Base-by-base conservation (phyloP, 2,329 filamentous ascomycete genomes). In the Penicillium sp. region DNA sequence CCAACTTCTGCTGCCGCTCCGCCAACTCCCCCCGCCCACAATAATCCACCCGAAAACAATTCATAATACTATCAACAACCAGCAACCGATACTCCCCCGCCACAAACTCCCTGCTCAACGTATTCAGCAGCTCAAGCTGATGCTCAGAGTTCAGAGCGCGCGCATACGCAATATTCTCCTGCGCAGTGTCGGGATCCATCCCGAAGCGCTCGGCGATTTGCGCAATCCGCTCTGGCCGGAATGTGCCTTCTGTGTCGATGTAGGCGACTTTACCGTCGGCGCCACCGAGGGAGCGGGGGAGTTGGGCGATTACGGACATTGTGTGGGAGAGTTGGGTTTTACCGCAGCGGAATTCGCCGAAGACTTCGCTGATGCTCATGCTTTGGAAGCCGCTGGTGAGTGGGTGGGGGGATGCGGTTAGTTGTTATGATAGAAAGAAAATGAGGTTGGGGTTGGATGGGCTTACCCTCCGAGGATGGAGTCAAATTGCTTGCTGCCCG, bases 291-390 rank as follows among this genome's bases (percentile, higher is more conserved):
- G 87, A 84, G 69, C 81, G 71, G 2, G 75, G 73, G 18, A 82
- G 74, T 66, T 84, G 85, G 35, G 86, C 84, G 54, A 87, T 81
- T 37, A 89, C 87, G 43, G 85, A 85, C 81, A 89, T 85, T 5
- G 87, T 90, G 70, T 89, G 87, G 4, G 84, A 86, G 31, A 90
- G 77, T 70, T 90, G 87, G 18, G 87, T 89, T 75, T 90, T 90
- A 59, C 87, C 87, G 70, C 87, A 89, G 51, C 76, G 74, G 60
- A 77, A 77, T 61, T 78, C 75, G 22, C 74, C 75, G 57, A 76
- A 77, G 46, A 78, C 75, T 63, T 78, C 87, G 64, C 83, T 89
- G 70, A 89, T 87, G 68, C 86, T 88, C 83, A 87, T 86, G 44
- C 86, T 89, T 71, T 89, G 85, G 65, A 89, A 89, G 24, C 87